These are phyloP conservation scores for Ophioceras dolichostomum DNA, from an alignment of 2,329 filamentous ascomycete genomes.

Conservation along the genomic window DNA sequence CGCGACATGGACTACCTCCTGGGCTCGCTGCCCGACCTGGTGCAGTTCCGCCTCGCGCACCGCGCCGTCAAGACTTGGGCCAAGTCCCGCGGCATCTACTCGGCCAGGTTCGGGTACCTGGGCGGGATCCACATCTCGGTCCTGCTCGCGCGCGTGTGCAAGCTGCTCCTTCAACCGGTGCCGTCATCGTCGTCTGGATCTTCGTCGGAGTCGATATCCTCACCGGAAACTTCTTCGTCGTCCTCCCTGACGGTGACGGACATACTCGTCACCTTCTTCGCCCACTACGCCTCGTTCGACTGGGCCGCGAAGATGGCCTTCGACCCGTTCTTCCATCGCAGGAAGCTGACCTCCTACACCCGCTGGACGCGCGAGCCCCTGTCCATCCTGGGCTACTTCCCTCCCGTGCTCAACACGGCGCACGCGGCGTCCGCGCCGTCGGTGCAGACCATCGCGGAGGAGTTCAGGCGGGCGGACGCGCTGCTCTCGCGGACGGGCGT, in stretches of 20 bases:
- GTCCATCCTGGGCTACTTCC: slow-evolving; percentile 49
- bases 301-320: slow-evolving; percentile 43
- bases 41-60: slow-evolving; percentile 45
- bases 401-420: slow-evolving; percentile 48
- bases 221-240: no score
- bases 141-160: slow-evolving; percentile 47
- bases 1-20: slow-evolving; percentile 50
- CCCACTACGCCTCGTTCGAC: slow-evolving; percentile 47
- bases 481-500: slow-evolving; percentile 19
- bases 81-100: slow-evolving; percentile 47
- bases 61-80: slow-evolving; percentile 52
- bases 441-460: slow-evolving; percentile 33
- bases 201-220: slow-evolving; percentile 14
- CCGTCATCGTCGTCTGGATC: no score
- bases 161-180: no score
- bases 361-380: slow-evolving; percentile 47
- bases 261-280: slow-evolving; percentile 48
- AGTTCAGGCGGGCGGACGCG: slow-evolving; percentile 33
- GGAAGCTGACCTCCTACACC: slow-evolving; percentile 34
- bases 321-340: slow-evolving; percentile 45
- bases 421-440: slow-evolving; percentile 40
- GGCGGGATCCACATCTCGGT: slow-evolving; percentile 53
- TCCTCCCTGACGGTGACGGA: no score
- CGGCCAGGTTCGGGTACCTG: slow-evolving; percentile 52
- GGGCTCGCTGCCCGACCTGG: slow-evolving; percentile 45